phyloP scores from a whole-genome alignment of 2,329 filamentous ascomycete species.

The Diplodia mutila region DNA sequence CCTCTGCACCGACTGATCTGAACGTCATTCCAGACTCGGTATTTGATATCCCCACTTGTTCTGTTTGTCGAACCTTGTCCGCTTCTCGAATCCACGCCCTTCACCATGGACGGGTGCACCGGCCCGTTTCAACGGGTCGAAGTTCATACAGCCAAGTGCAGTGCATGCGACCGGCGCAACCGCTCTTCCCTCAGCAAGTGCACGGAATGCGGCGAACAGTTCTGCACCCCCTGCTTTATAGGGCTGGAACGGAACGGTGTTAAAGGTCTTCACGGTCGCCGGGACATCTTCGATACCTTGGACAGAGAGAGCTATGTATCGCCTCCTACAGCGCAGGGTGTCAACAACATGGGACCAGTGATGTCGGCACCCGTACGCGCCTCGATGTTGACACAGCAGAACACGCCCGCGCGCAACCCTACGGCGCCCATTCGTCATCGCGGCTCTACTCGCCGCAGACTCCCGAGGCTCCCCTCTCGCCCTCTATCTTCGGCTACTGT shows the following conservation, averaged over 20 bases:
- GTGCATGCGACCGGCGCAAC: constrained; percentile 41
- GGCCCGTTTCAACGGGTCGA: constrained; percentile 32
- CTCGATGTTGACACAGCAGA: neutral
- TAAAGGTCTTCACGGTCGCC: constrained; percentile 11
- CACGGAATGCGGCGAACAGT: constrained; percentile 40
- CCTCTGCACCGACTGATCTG: neutral
- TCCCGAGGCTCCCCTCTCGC: neutral
- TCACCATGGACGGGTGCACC: constrained; percentile 24
- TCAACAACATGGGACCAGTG: neutral
- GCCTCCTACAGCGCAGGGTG: neutral
- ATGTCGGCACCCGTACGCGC: neutral
- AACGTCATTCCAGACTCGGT: neutral
- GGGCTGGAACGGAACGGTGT: constrained; percentile 19
- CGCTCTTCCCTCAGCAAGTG: constrained; percentile 38
- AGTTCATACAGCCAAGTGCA: constrained; percentile 45
- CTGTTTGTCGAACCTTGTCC: neutral
- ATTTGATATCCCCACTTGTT: too few species aligned
- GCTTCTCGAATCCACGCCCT: neutral
- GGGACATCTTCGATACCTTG: neutral
- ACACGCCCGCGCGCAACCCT: neutral
- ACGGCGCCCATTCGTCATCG: neutral
- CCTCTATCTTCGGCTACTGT: neutral
- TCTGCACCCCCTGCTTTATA: constrained; percentile 38
- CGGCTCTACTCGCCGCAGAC: neutral
- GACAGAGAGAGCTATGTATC: neutral